These are phyloP conservation scores for Fusarium armeniacum DNA, from an alignment of 2,329 filamentous ascomycete species.

Conservation along the genomic window DNA sequence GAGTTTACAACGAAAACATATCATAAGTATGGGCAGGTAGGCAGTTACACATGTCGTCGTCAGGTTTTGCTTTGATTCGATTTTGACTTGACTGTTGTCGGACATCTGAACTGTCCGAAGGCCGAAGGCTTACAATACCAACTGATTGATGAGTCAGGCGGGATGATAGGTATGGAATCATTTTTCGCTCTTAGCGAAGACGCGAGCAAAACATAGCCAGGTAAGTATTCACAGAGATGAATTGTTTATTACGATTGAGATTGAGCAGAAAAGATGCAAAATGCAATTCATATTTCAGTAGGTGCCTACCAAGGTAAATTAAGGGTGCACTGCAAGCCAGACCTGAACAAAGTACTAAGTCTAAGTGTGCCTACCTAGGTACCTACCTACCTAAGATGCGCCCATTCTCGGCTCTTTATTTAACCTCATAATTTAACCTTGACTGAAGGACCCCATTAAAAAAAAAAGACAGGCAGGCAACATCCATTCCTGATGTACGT, in stretches of 20 bases:
- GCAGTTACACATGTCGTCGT: conserved; percentile 28
- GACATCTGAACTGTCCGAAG: conserved; percentile 45
- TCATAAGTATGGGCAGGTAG: conserved; percentile 15
- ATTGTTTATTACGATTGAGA: conserved; percentile 4
- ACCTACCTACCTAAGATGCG: not conserved
- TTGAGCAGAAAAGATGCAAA: conserved; percentile 20
- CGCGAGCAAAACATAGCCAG: conserved; percentile 16
- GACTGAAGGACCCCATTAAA: conserved; percentile 9
- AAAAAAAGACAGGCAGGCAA: not conserved
- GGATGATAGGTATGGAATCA: not conserved
- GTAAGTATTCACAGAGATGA: not conserved
- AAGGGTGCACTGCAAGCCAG: too few species aligned
- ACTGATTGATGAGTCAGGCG: conserved; percentile 41
- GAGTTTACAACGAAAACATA: conserved; percentile 21
- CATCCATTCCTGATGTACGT: not conserved
- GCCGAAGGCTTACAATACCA: conserved; percentile 44
- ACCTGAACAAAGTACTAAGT: too few species aligned
- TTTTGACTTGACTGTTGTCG: conserved; percentile 17
- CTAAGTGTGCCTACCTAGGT: too few species aligned
- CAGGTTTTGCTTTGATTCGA: conserved; percentile 41
- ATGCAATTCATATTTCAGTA: not conserved
- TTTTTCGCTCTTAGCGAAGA: conserved; percentile 11
- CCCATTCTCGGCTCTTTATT: conserved; percentile 12
- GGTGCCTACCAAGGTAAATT: not conserved
- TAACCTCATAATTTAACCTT: conserved; percentile 15